These are phyloP conservation scores for Petrea volubilis DNA, from an alignment of 257 asterid genomes.

Conservation along the genomic window DNA sequence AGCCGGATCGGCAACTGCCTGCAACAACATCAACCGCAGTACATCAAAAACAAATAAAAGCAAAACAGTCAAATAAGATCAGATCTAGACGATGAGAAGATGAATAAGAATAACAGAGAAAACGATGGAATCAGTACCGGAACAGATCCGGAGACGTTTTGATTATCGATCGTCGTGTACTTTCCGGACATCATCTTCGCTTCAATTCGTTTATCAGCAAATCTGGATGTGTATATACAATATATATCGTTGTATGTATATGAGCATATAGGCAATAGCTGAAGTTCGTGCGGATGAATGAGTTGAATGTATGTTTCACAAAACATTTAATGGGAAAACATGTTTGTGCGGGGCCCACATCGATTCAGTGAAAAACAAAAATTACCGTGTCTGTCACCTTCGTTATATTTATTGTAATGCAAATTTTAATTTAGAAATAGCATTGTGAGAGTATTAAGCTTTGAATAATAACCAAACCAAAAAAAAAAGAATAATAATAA, in stretches of 20 bases:
- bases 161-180: slow-evolving; percentile 76
- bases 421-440: too few relatives aligned
- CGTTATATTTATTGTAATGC: too few relatives aligned
- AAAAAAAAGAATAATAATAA: too few relatives aligned
- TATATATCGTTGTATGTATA: not conserved
- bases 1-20: slow-evolving; percentile 83
- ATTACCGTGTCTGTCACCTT: too few relatives aligned
- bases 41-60: slow-evolving; percentile 5
- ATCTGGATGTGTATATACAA: not conserved
- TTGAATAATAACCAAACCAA: too few relatives aligned
- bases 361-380: not conserved
- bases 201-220: slow-evolving; percentile 17
- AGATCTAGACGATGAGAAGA: slow-evolving; percentile 29
- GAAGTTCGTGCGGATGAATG: slow-evolving; percentile 13
- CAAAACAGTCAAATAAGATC: not conserved
- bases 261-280: slow-evolving; percentile 11
- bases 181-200: slow-evolving; percentile 93
- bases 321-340: not conserved
- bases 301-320: not conserved
- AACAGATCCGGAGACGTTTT: slow-evolving; percentile 88
- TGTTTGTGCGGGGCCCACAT: slow-evolving; percentile 1
- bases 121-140: slow-evolving; percentile 46
- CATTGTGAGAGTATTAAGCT: too few relatives aligned
- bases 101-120: not conserved
- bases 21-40: slow-evolving; percentile 17